A percentile compares a stretch with the other conserved stretches of the same genome.
Evolutionary conservation across 73 alveolate species (phyloP).

Genomic region (Effrenium voratum): DNA sequence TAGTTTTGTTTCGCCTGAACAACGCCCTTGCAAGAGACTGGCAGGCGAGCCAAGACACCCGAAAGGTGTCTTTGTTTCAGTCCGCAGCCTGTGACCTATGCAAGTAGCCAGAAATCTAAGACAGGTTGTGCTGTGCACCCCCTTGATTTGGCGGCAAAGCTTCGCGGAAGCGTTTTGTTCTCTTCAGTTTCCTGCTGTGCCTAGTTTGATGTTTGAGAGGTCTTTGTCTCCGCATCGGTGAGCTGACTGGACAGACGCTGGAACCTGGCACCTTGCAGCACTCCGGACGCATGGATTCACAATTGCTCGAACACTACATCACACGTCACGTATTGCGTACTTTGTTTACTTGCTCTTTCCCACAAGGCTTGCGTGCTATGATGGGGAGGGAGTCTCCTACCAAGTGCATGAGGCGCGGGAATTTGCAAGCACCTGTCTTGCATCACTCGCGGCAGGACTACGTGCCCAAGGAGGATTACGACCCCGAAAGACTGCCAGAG

Average conservation of each 20-base stretch:
- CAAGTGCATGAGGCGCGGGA: conserved; percentile 62
- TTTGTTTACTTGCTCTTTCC: neutral
- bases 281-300: too few species aligned
- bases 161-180: too few species aligned
- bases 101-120: too few species aligned
- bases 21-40: too few species aligned
- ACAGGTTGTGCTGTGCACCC: too few species aligned
- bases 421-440: neutral
- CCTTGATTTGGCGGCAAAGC: too few species aligned
- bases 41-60: too few species aligned
- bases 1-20: too few species aligned
- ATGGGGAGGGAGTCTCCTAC: conserved; percentile 81
- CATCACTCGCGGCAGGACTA: neutral
- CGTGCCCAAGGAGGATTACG: conserved; percentile 61
- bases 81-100: too few species aligned
- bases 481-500: conserved; percentile 53
- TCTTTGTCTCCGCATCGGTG: conserved; percentile 27
- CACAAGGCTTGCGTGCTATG: conserved; percentile 62
- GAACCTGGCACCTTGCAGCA: conserved; percentile 76
- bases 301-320: neutral
- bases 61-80: too few species aligned
- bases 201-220: neutral
- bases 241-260: conserved; percentile 32
- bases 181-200: neutral
- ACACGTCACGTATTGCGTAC: neutral